Conservation (phyloP, 495 filamentous ascomycete species). For the Aspergillus saccharolyticus region DNA sequence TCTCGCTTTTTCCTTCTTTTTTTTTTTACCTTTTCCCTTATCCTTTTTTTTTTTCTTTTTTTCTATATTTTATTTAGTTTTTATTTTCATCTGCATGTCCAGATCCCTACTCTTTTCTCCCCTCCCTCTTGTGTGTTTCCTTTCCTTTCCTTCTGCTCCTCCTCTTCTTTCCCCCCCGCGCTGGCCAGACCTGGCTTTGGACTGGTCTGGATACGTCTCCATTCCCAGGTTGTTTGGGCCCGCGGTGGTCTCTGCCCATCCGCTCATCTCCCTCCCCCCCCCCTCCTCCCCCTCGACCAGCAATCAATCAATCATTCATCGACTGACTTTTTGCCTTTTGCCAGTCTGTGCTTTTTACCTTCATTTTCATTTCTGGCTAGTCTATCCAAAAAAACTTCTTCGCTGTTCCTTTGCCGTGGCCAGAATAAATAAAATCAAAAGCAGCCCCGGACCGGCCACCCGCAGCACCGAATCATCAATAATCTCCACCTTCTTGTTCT, state of each 20-base stretch:
- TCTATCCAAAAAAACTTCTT: too few relatives aligned
- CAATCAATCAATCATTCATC: conserved; percentile 6
- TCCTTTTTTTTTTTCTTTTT: neutral
- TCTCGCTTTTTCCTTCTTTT: neutral
- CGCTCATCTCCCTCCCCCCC: too few relatives aligned
- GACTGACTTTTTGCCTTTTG: neutral
- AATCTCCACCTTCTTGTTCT: neutral
- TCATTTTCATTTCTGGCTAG: too few relatives aligned
- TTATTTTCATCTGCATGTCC: too few relatives aligned
- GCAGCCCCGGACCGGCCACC: neutral
- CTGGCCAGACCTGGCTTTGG: conserved; percentile 22
- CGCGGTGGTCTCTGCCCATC: conserved; percentile 5
- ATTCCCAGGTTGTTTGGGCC: conserved; percentile 16
- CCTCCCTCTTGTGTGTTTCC: too few relatives aligned
- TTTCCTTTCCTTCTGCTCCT: neutral
- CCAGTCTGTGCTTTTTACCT: too few relatives aligned
- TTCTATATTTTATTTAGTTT: too few relatives aligned
- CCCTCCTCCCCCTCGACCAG: too few relatives aligned
- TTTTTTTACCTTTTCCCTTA: neutral
- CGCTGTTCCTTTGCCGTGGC: neutral
- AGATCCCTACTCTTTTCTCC: neutral
- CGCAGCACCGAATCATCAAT: neutral
- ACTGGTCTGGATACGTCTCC: conserved; percentile 20
- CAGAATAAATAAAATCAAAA: conserved; percentile 5
- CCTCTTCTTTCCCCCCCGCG: conserved; percentile 23